These are phyloP conservation scores for Leccinum pallidistipes DNA, from an alignment of 1,284 basidiomycete species.

Conservation along the genomic window DNA sequence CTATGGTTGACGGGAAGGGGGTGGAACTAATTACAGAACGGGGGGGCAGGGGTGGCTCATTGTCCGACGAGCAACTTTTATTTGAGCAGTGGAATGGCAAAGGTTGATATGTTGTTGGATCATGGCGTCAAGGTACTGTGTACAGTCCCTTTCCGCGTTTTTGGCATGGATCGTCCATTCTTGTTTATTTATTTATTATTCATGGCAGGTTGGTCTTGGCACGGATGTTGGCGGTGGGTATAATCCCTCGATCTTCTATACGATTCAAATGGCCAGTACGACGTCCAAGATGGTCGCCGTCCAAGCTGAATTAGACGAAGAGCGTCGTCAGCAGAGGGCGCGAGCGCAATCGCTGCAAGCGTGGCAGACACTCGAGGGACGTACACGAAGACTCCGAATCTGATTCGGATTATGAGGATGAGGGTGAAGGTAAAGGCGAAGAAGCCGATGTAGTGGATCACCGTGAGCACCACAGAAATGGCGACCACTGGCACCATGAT, in stretches of 20 bases:
- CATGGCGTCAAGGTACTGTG: slow-evolving; percentile 73
- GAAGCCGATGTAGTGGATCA: neutral
- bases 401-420: slow-evolving; percentile 4
- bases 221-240: slow-evolving; percentile 89
- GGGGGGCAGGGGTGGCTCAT: slow-evolving; percentile 81
- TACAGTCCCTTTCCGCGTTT: neutral
- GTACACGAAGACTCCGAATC: neutral
- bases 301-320: slow-evolving; percentile 29
- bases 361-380: neutral
- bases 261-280: slow-evolving; percentile 79
- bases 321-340: slow-evolving; percentile 5
- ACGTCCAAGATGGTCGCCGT: slow-evolving; percentile 73
- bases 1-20: slow-evolving; percentile 74
- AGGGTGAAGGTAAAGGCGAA: neutral
- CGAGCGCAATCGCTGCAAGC: neutral
- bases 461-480: neutral
- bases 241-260: slow-evolving; percentile 77
- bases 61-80: slow-evolving; percentile 94
- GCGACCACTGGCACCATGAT: neutral
- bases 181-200: neutral
- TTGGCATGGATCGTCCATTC: neutral
- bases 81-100: slow-evolving; percentile 80
- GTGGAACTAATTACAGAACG: slow-evolving; percentile 63
- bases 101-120: slow-evolving; percentile 82
- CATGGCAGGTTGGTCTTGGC: slow-evolving; percentile 72